Evolutionary conservation across 192 early-diverging fungal genomes (phyloP), one percentile per base, ranked within the genome.

Genomic region (Coemansia sp.): DNA sequence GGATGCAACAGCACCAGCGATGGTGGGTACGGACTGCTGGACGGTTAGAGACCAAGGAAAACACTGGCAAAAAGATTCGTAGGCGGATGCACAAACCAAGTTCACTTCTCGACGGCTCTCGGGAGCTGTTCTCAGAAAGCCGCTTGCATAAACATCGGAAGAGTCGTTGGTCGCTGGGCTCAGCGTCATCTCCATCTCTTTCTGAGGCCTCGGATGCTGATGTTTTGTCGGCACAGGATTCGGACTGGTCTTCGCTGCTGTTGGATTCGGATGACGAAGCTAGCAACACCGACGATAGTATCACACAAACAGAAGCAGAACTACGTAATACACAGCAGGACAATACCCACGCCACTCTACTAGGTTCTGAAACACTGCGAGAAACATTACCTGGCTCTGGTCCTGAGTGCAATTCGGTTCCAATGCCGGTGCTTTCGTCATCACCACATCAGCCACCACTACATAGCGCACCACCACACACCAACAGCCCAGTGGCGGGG

Each of bases 1-100:
- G 78, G 78, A 81, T 81, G 78, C 73, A 76, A 63, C 58, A 61
- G 25, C 73, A 81, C 54, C 70, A 81, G 61, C 66, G 70, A n/a
- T 81, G 78, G 78, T 81, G 78, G 78, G 33, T 50, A 7, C 59
- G 63, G 10, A 72, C 78, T 17, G 78, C 78, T 5, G 70, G 61
- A 7, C 71, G 64, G 39, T 57, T 80, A 10, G 73, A 73, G 36
- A 51, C 54, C 32, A 70, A 51, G 32, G 30, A 32, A 19, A 63
- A 42, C 9, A 55, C 46, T 3, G 19, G 62, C 20, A 64, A 57
- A 24, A 75, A 71, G 55, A 54, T 80, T 20, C 68, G 59, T 17
- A 63, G 78, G 33, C 67, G 67, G 11, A 7, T 22, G 22, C 64
- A 69, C 27, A 51, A 57, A 17, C 24, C 58, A 20, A 64, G 56